Evolutionary conservation across 345 rosid genomes (phyloP).

Genomic region (Cochlearia excelsa): DNA sequence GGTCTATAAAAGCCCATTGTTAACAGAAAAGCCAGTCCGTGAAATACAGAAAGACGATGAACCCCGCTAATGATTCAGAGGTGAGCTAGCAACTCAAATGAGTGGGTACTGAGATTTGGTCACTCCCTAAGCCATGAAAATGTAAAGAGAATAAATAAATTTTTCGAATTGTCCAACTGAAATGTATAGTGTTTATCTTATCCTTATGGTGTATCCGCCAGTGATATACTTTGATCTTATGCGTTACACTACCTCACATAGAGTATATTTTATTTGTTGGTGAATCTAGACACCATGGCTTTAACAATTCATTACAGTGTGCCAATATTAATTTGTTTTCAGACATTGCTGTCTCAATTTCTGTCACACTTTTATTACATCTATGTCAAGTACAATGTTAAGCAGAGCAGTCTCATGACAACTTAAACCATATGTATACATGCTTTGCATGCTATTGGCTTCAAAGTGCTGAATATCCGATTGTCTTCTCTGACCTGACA

Average conservation of each 20-base stretch:
- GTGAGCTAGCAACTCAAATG: background rate
- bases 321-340: slow-evolving; percentile 1
- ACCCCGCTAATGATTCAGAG: slow-evolving; percentile 6
- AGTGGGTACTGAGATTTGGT: background rate
- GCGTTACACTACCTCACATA: background rate
- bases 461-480: slow-evolving; percentile 32
- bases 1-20: slow-evolving; percentile 36
- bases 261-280: slow-evolving; percentile 1
- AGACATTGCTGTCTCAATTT: slow-evolving; percentile 5
- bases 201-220: slow-evolving; percentile 13
- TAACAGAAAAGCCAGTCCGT: slow-evolving; percentile 18
- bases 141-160: slow-evolving; percentile 20
- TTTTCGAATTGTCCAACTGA: slow-evolving; percentile 7
- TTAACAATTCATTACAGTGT: background rate
- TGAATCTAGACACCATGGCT: slow-evolving; percentile 6
- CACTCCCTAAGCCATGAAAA: slow-evolving; percentile 19
- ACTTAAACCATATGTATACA: slow-evolving; percentile 1
- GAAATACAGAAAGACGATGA: slow-evolving; percentile 16
- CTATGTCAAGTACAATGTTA: slow-evolving; percentile 17
- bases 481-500: slow-evolving; percentile 28
- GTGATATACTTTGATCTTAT: background rate
- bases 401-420: too few relatives aligned
- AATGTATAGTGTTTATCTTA: slow-evolving; percentile 30
- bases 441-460: slow-evolving; percentile 4
- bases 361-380: slow-evolving; percentile 19